Evolutionary conservation across 1,284 basidiomycete species (phyloP), one percentile per base, ranked within the genome.

Genomic region (Trametes pubescens): DNA sequence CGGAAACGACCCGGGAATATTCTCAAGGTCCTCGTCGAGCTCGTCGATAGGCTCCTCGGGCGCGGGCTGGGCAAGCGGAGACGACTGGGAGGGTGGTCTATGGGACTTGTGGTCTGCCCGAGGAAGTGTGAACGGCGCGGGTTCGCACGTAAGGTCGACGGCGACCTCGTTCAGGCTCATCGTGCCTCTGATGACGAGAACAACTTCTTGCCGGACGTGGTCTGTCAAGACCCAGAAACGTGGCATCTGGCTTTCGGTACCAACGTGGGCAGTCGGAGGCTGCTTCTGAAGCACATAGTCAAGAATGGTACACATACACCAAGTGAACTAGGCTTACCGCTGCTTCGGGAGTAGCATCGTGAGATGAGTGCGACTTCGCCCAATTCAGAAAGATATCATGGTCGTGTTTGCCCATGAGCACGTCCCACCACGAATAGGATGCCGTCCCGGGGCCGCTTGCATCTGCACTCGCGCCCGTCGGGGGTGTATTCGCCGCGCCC

Each of bases 111-210:
- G 35, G 29, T 61, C 51, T 40, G 47, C 9, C 1, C 10, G 22
- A 8, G 65, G 65, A 13, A 87, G 89, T 56, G 82, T 80, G 66
- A 93, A 93, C 11, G 85, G 81, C 49, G 86, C 86, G 0, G 88
- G 84, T 61, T 92, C 89, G 74, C 91, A 93, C 1, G 91, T 92
- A 49, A 93, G 80, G 74, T 93, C 91, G 8, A 90, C 91, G n/a
- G 91, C 91, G 14, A 93, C 84, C 75, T 93, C 91, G 69, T 93
- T 93, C 43, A 93, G 78, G 11, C 89, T 90, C 89, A 93, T 91
- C 1, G 91, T 93, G n/a, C 91, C 90, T 74, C 91, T 81, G 46
- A 93, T 79, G 40, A 93, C 89, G 43, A 93, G 83, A 2, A 93
- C 89, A 52, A 93, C 84, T 73, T 93, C 88, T 11, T 78, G 79